A percentile compares a stretch with the other conserved stretches of the same genome.
Conservation (phyloP, 257 asterid genomes). For the Solanum gandarillasii region DNA sequence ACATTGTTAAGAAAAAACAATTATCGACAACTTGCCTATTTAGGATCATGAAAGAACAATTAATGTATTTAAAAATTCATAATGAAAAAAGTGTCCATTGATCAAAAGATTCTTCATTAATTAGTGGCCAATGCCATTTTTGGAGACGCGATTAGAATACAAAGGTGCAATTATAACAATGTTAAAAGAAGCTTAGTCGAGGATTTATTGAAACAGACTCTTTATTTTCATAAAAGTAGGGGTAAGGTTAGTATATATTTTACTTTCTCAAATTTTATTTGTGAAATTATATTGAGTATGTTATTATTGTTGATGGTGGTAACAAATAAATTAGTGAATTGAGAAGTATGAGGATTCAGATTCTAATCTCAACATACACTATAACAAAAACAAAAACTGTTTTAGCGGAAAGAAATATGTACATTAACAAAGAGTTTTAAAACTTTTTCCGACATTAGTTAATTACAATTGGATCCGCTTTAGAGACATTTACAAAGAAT, state of each 20-base stretch:
- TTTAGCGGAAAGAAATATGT: too few relatives aligned
- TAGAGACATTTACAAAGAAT: too few relatives aligned
- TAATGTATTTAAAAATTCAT: neutral
- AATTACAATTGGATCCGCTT: too few relatives aligned
- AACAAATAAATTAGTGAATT: neutral
- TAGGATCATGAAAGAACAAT: neutral
- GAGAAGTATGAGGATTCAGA: neutral
- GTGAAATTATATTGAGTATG: neutral
- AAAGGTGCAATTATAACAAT: neutral
- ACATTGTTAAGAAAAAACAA: neutral
- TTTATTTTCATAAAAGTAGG: too few relatives aligned
- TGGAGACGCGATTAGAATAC: neutral
- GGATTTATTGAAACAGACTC: neutral
- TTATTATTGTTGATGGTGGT: neutral
- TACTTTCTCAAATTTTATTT: too few relatives aligned
- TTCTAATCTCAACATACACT: neutral
- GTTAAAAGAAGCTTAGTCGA: neutral
- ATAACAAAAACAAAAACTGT: too few relatives aligned
- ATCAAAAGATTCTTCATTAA: neutral
- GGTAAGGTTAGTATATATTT: too few relatives aligned
- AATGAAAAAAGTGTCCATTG: neutral
- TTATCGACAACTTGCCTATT: neutral
- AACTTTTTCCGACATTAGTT: too few relatives aligned
- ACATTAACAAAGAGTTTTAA: too few relatives aligned
- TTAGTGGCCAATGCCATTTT: neutral